Conservation (phyloP, 208 protist species). For the Acanthamoeba rhysodes region DNA sequence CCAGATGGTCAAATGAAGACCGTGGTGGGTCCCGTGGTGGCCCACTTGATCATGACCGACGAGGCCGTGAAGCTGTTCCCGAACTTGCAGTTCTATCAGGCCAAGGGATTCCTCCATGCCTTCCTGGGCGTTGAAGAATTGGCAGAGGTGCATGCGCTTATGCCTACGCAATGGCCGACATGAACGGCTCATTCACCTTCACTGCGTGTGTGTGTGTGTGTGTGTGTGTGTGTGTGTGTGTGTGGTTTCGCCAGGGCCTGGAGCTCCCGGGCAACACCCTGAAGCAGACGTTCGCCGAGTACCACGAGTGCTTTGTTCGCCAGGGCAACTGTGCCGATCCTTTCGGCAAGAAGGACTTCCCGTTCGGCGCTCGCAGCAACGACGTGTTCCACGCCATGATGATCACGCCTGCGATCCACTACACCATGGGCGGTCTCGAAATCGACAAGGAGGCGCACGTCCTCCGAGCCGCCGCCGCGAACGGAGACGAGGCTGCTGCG, state of each 20-base stretch:
- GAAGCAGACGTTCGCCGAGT: constrained; percentile 78
- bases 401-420: constrained; percentile 96
- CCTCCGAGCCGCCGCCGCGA: constrained; percentile 78
- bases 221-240: neutral
- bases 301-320: constrained; percentile 73
- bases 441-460: constrained; percentile 91
- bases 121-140: constrained; percentile 87
- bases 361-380: constrained; percentile 39
- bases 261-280: neutral
- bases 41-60: constrained; percentile 93
- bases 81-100: constrained; percentile 92
- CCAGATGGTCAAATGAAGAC: constrained; percentile 73
- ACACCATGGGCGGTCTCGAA: constrained; percentile 96
- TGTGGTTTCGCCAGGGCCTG: neutral
- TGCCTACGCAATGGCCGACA: no score
- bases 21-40: constrained; percentile 71
- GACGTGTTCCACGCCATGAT: constrained; percentile 87
- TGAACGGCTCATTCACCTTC: no score
- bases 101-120: constrained; percentile 89
- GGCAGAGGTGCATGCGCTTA: constrained; percentile 26
- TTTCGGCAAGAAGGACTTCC: constrained; percentile 92
- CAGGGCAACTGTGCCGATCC: constrained; percentile 79
- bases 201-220: neutral
- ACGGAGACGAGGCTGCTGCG: neutral
- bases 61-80: constrained; percentile 91